Conservation (phyloP, 2,329 filamentous ascomycete genomes). For the Pseudopyricularia javanii region DNA sequence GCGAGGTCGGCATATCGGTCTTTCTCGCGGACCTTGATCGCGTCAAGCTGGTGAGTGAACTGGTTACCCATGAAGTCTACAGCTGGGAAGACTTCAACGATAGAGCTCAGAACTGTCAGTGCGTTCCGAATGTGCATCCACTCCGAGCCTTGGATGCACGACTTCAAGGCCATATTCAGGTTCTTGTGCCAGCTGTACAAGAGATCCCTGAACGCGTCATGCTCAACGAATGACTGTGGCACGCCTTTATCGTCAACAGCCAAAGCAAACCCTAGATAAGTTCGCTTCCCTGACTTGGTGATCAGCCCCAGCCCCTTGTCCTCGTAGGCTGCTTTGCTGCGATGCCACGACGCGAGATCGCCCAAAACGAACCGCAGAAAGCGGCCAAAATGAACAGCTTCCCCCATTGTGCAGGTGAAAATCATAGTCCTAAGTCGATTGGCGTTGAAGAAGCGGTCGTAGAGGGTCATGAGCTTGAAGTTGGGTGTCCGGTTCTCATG, state of each 20-base stretch:
- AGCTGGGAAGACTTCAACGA: conserved; percentile 74
- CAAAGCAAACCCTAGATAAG: conserved; percentile 67
- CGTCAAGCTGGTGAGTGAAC: conserved; percentile 50
- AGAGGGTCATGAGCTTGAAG: conserved; percentile 75
- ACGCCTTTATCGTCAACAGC: conserved; percentile 59
- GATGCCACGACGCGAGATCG: conserved; percentile 77
- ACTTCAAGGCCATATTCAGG: conserved; percentile 66
- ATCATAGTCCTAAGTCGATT: conserved; percentile 73
- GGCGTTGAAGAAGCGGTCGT: conserved; percentile 73
- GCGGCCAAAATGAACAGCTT: conserved; percentile 84
- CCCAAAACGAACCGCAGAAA: conserved; percentile 75
- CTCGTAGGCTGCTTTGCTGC: conserved; percentile 63
- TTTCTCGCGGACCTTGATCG: conserved; percentile 50
- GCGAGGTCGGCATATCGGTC: conserved; percentile 61
- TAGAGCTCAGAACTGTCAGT: conserved; percentile 73
- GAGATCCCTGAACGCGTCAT: conserved; percentile 74
- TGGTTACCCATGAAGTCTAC: conserved; percentile 76
- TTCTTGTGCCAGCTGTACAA: conserved; percentile 86
- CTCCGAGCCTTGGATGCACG: conserved; percentile 69
- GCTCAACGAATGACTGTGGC: conserved; percentile 61
- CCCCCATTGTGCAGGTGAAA: conserved; percentile 78
- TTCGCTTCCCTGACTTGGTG: conserved; percentile 22
- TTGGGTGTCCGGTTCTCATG: conserved; percentile 75
- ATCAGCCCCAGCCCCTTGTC: conserved; percentile 69
- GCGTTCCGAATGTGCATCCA: conserved; percentile 98